Evolutionary conservation across 2,329 filamentous ascomycete genomes (phyloP), one percentile per base, ranked within the genome.

Genomic region (Pseudogymnoascus sp.): DNA sequence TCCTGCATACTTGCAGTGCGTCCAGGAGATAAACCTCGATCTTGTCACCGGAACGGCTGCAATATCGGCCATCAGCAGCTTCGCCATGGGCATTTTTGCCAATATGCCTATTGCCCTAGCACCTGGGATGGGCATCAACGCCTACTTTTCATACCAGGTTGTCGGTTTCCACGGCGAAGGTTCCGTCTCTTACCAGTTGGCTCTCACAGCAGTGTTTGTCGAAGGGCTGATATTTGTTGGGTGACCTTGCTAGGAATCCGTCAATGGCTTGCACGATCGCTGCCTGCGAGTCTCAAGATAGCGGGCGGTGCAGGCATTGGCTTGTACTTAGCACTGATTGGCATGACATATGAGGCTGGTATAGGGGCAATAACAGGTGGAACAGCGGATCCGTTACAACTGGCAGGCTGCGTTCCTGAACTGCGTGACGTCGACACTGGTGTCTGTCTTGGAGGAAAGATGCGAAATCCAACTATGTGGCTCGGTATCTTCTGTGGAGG

Each of bases 401-500:
- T 95, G 39, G 90, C 88, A 4, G 91, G 90, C 29, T 70, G 68
- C 64, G 15, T 64, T 6, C 66, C 64, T 26, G 24, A 6, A 39
- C n/a, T 37, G 33, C 33, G 57, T 37, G 36, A 59, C 11, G 17
- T n/a, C 6, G 36, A 24, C 21, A 62, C 75, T 74, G 87, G 87
- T 10, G 68, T 83, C 7, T 94, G 90, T 71, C 82, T 82, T 0
- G 73, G 74, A 15, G 78, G 82, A 61, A 92, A 92, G 80, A 93
- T 96, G 90, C 84, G 89, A 63, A 90, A 83, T 69, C 89, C 90
- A 1, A 84, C 87, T 26, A 84, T 95, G 83, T 96, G 91, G 91
- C 81, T 95, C 59, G 91, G 90, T 39, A 92, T 95, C 68, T 94
- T 95, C 78, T 89, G 88, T 67, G 90, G 90, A 39, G 90, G 90